Conservation (phyloP, 257 asterid genomes). For the Leptodermis oblonga region DNA sequence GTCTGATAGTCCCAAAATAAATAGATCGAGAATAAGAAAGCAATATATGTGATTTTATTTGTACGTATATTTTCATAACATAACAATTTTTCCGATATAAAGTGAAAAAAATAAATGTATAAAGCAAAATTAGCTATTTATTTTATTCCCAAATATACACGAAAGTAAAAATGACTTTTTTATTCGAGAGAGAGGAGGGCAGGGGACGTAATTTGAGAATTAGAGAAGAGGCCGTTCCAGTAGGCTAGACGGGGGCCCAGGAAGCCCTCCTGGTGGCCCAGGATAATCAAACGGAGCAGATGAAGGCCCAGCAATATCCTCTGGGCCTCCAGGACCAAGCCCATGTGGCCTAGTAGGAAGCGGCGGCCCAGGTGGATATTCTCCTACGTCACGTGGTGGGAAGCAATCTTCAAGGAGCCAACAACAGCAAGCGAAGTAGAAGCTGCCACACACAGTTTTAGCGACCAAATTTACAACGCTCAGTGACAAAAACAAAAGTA, state of each 20-base stretch:
- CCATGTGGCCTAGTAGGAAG: background rate
- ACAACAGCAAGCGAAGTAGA: conserved; percentile 49
- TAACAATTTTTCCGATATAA: too few species aligned
- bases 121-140: too few species aligned
- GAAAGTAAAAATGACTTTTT: too few species aligned
- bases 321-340: conserved; percentile 6
- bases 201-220: background rate
- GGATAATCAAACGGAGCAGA: conserved; percentile 14
- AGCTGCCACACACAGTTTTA: conserved; percentile 21
- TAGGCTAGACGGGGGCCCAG: conserved; percentile 13
- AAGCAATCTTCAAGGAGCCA: conserved; percentile 44
- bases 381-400: conserved; percentile 10
- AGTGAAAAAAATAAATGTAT: too few species aligned
- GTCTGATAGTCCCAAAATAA: too few species aligned
- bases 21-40: too few species aligned
- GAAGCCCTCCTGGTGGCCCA: conserved; percentile 31
- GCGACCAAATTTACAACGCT: background rate
- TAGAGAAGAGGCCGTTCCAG: background rate
- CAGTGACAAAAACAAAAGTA: background rate
- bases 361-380: background rate
- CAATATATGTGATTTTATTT: too few species aligned
- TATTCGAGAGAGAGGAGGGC: too few species aligned
- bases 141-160: too few species aligned
- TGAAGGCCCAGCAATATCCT: background rate
- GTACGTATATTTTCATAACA: too few species aligned